Evolutionary conservation across 1,284 basidiomycete genomes (phyloP).

Genomic region (Rhodotorula sp.): DNA sequence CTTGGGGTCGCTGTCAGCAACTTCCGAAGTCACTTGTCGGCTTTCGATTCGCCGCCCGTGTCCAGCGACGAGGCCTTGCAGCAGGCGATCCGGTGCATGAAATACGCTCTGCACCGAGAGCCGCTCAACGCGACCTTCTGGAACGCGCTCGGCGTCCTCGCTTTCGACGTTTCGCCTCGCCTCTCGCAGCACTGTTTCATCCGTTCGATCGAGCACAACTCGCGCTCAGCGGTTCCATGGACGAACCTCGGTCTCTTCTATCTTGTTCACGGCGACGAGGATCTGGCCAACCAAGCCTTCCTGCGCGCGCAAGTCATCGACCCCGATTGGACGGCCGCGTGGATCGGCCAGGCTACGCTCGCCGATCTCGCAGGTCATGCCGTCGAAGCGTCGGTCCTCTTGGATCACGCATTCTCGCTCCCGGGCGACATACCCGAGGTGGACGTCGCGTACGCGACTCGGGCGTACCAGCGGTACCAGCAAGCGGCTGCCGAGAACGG

Average conservation of each 20-base stretch:
- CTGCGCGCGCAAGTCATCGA: constrained; percentile 85
- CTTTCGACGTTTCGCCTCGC: constrained; percentile 66
- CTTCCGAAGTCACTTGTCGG: constrained; percentile 54
- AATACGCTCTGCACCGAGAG: constrained; percentile 71
- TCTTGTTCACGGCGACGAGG: constrained; percentile 72
- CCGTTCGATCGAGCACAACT: constrained; percentile 78
- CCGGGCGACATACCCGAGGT: constrained; percentile 63
- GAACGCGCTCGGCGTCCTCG: constrained; percentile 73
- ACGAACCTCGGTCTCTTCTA: constrained; percentile 87
- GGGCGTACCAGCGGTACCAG: constrained; percentile 59
- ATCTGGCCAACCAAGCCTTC: constrained; percentile 83
- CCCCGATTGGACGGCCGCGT: constrained; percentile 84
- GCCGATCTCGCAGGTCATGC: constrained; percentile 66
- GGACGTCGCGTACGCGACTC: constrained; percentile 73
- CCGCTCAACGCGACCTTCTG: constrained; percentile 75
- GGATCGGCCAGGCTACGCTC: constrained; percentile 88
- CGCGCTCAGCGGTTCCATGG: constrained; percentile 68
- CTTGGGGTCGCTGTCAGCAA: constrained; percentile 62
- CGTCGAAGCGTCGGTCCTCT: constrained; percentile 65
- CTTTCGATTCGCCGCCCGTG: constrained; percentile 35
- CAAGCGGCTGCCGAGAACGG: not conserved
- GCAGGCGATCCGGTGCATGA: constrained; percentile 64
- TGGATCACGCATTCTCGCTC: constrained; percentile 75
- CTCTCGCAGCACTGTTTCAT: constrained; percentile 89
- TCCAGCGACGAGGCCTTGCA: constrained; percentile 51